phyloP scores from a whole-genome alignment of 768 basidiomycete genomes.

The Kwoniella europaea region DNA sequence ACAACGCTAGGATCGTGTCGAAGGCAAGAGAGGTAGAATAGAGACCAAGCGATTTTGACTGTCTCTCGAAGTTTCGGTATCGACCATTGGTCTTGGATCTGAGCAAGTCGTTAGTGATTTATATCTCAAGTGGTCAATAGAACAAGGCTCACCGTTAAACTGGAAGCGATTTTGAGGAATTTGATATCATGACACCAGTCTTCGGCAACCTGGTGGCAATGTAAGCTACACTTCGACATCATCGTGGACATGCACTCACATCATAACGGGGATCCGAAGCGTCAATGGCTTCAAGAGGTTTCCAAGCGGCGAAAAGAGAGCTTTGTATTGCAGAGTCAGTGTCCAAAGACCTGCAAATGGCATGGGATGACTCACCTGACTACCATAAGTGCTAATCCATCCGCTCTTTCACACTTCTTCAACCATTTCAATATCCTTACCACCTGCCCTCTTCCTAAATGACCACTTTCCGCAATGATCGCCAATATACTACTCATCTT shows the following conservation, averaged over 20 bases:
- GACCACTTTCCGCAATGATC: conserved; percentile 34
- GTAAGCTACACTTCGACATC: neutral
- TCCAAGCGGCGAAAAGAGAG: conserved; percentile 32
- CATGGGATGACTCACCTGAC: conserved; percentile 31
- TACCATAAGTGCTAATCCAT: conserved; percentile 36
- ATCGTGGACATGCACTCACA: conserved; percentile 15
- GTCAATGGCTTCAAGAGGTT: conserved; percentile 35
- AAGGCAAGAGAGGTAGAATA: conserved; percentile 40
- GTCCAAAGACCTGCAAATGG: neutral
- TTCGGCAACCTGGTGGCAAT: conserved; percentile 24
- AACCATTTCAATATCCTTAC: conserved; percentile 49
- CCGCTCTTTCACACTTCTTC: conserved; percentile 41
- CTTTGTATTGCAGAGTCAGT: conserved; percentile 11
- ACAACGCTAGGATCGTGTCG: conserved; percentile 34
- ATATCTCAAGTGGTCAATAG: neutral
- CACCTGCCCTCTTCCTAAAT: conserved; percentile 47
- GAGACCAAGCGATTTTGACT: conserved; percentile 41
- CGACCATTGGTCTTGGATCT: conserved; percentile 49
- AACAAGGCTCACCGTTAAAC: conserved; percentile 36
- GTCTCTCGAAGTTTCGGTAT: conserved; percentile 39
- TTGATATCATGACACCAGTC: conserved; percentile 43
- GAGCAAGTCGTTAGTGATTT: conserved; percentile 12
- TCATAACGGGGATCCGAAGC: conserved; percentile 33
- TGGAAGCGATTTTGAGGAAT: conserved; percentile 47
- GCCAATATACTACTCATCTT: conserved; percentile 40